These are phyloP conservation scores for Balakata baccata DNA, from an alignment of 345 rosid genomes.

Conservation along the genomic window DNA sequence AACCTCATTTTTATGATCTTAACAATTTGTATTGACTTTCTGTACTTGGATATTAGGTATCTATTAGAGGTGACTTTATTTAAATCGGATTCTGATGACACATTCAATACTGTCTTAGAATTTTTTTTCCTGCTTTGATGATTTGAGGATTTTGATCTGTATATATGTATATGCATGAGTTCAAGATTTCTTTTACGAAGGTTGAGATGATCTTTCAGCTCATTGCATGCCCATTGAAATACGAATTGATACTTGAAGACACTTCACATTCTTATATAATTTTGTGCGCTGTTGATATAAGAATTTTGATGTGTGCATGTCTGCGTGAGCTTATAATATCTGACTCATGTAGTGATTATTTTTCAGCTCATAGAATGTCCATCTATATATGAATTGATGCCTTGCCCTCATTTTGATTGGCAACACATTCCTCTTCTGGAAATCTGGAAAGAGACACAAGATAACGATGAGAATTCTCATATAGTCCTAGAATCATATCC, in stretches of 20 bases:
- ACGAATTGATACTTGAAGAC: not conserved
- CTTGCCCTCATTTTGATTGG: constrained; percentile 69
- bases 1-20: not conserved
- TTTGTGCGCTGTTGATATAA: not conserved
- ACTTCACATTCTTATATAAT: not conserved
- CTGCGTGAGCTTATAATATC: not conserved
- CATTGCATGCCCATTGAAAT: not conserved
- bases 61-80: not conserved
- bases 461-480: constrained; percentile 41
- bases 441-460: constrained; percentile 66
- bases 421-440: constrained; percentile 59
- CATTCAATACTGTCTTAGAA: not conserved
- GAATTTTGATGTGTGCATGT: not conserved
- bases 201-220: not conserved
- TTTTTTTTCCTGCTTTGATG: not conserved
- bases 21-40: not conserved
- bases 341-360: not conserved
- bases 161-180: not conserved
- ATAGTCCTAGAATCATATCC: constrained; percentile 64
- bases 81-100: not conserved
- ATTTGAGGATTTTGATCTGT: not conserved
- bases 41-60: not conserved
- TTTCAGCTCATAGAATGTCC: constrained; percentile 91
- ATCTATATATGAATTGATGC: constrained; percentile 78
- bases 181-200: not conserved